These are phyloP conservation scores for Kokia cookei DNA, from an alignment of 441 rosid genomes.

Conservation along the genomic window DNA sequence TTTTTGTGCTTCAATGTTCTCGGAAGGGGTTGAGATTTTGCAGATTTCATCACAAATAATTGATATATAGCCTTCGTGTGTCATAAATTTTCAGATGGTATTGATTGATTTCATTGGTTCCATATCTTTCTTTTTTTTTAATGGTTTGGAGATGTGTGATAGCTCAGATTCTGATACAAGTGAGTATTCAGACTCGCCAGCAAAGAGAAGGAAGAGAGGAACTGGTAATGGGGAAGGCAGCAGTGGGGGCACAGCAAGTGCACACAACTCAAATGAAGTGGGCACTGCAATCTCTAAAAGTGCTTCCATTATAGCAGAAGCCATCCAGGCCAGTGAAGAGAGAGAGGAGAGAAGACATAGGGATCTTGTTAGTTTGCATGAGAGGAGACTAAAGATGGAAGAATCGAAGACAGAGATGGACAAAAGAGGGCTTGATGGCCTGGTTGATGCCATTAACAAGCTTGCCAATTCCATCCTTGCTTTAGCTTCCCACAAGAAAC, in stretches of 20 bases:
- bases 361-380: constrained; percentile 53
- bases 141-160: constrained; percentile 44
- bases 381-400: constrained; percentile 64
- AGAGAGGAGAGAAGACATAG: constrained; percentile 65
- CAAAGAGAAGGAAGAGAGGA: constrained; percentile 58
- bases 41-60: not conserved
- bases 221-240: constrained; percentile 21
- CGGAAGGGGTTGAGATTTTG: not conserved
- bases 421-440: constrained; percentile 50
- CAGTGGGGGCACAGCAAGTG: constrained; percentile 25
- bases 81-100: constrained; percentile 15
- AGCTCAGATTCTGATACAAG: constrained; percentile 68
- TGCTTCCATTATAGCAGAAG: constrained; percentile 70
- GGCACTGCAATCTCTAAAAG: constrained; percentile 61
- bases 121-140: constrained; percentile 10
- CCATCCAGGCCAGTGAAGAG: constrained; percentile 63
- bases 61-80: not conserved
- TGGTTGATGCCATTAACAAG: constrained; percentile 78
- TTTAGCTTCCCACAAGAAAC: constrained; percentile 56
- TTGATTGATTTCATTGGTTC: constrained; percentile 17
- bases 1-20: not conserved
- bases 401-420: constrained; percentile 60
- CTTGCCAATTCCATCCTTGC: constrained; percentile 74
- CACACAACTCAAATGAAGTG: constrained; percentile 32
- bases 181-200: constrained; percentile 66